These are phyloP conservation scores for Aphanomyces euteiches DNA, from an alignment of 352 stramenopile species.

Conservation along the genomic window DNA sequence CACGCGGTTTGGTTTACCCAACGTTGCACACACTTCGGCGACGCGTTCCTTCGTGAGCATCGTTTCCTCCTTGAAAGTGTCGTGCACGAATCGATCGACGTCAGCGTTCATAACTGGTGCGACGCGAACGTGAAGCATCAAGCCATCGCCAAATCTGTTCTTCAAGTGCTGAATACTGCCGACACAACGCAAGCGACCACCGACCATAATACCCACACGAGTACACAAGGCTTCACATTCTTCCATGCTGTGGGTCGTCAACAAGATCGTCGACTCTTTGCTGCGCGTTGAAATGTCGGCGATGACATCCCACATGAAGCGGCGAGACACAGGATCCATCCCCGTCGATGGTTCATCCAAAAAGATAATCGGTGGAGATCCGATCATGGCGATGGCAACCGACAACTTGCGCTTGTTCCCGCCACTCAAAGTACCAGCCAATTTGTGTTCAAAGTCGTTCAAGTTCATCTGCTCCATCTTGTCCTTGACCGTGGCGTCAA, in stretches of 20 bases:
- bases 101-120: conserved; percentile 36
- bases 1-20: conserved; percentile 37
- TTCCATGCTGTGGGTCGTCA: conserved; percentile 96
- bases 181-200: conserved; percentile 65
- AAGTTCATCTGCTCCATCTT: conserved; percentile 86
- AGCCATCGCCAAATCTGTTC: conserved; percentile 91
- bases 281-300: conserved; percentile 59
- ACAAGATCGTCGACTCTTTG: conserved; percentile 75
- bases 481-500: conserved; percentile 61
- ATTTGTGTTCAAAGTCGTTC: conserved; percentile 72
- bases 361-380: conserved; percentile 83
- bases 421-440: conserved; percentile 71
- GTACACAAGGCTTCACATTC: conserved; percentile 93
- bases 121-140: conserved; percentile 80
- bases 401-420: conserved; percentile 95
- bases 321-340: conserved; percentile 92
- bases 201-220: conserved; percentile 93
- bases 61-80: conserved; percentile 11
- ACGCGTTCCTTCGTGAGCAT: conserved; percentile 6
- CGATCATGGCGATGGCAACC: conserved; percentile 94
- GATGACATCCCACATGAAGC: conserved; percentile 94
- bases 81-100: conserved; percentile 31
- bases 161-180: conserved; percentile 94
- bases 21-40: conserved; percentile 25
- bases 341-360: conserved; percentile 90